Evolutionary conservation across 2,329 filamentous ascomycete genomes (phyloP).

Genomic region (Aspergillus bombycis): DNA sequence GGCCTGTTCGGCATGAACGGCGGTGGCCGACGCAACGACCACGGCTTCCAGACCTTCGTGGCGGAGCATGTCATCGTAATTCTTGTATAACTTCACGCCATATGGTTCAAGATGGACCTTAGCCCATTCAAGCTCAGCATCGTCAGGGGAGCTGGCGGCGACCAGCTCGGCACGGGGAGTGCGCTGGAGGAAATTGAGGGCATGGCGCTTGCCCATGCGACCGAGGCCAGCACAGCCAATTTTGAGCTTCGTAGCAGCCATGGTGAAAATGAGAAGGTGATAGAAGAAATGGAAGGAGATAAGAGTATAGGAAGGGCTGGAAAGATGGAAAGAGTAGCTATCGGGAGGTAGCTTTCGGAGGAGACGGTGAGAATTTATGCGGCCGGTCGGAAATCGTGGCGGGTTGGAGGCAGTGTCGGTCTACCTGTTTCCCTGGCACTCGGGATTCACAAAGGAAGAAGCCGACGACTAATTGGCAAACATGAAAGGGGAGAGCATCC

Average conservation of each 20-base stretch:
- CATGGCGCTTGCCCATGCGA: constrained; percentile 56
- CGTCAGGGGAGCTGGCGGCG: constrained; percentile 52
- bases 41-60: constrained; percentile 60
- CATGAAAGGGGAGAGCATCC: neutral
- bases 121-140: constrained; percentile 54
- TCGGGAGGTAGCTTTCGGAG: neutral
- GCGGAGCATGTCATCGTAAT: constrained; percentile 61
- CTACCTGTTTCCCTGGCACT: neutral
- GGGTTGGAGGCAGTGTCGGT: constrained; percentile 1
- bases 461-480: neutral
- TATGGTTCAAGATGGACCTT: constrained; percentile 53
- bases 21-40: constrained; percentile 58
- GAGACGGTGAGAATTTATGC: constrained; percentile 7
- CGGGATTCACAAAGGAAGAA: neutral
- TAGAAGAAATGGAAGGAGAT: neutral
- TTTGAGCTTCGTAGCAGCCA: constrained; percentile 41
- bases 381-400: constrained; percentile 7
- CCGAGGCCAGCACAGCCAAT: constrained; percentile 55
- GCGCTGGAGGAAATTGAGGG: constrained; percentile 51
- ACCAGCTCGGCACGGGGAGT: constrained; percentile 54
- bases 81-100: constrained; percentile 56
- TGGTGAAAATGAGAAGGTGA: constrained; percentile 9
- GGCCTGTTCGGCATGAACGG: constrained; percentile 59
- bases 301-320: neutral
- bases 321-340: neutral